Conservation (phyloP, 495 filamentous ascomycete genomes). For the Hypoxylon fragiforme region DNA sequence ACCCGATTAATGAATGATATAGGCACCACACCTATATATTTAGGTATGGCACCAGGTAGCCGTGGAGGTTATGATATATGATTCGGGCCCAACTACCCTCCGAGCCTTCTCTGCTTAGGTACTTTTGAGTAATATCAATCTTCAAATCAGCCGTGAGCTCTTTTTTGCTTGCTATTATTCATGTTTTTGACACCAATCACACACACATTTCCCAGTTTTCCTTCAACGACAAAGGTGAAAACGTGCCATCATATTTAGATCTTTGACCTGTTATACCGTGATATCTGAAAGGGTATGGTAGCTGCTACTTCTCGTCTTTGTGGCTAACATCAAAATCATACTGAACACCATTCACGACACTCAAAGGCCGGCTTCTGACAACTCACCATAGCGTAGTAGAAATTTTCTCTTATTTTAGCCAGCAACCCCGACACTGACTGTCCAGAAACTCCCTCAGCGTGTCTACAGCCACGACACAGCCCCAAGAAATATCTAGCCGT, state of each 20-base stretch:
- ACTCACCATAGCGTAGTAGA: slow-evolving; percentile 16
- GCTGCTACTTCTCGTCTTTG: slow-evolving; percentile 15
- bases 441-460: neutral
- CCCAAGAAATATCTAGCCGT: neutral
- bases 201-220: neutral
- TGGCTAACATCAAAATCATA: slow-evolving; percentile 7
- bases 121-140: no score
- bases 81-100: neutral
- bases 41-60: no score
- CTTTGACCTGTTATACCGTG: slow-evolving; percentile 8
- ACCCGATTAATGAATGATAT: no score
- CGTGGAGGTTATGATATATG: no score
- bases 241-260: neutral
- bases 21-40: no score
- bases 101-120: neutral
- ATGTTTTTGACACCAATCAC: neutral
- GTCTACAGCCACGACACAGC: slow-evolving; percentile 13
- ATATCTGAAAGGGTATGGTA: slow-evolving; percentile 13
- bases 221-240: slow-evolving; percentile 9
- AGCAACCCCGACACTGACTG: slow-evolving; percentile 16
- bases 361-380: slow-evolving; percentile 26
- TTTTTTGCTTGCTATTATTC: neutral
- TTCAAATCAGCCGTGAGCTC: neutral
- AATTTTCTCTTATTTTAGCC: slow-evolving; percentile 23
- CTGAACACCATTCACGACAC: slow-evolving; percentile 30